phyloP scores from a whole-genome alignment of 1,284 basidiomycete species.

The Fomitopsis betulina region DNA sequence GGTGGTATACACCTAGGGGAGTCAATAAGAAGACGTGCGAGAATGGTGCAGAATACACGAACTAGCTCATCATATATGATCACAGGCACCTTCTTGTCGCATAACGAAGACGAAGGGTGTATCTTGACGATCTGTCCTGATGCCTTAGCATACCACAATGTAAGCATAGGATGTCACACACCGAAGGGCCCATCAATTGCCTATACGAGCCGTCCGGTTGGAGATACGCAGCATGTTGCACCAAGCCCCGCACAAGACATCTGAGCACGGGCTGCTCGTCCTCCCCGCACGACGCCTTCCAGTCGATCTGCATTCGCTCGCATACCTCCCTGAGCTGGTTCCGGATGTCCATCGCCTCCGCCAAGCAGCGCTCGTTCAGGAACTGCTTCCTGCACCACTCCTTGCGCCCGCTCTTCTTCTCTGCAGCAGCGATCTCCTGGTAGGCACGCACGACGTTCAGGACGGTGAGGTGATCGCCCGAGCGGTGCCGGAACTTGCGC shows the following conservation, averaged over 20 bases:
- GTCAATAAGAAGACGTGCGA: constrained; percentile 1
- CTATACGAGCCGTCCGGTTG: constrained; percentile 84
- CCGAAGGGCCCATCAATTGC: constrained; percentile 75
- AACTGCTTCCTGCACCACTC: constrained; percentile 85
- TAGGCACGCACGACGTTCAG: constrained; percentile 86
- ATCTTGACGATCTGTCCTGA: constrained; percentile 71
- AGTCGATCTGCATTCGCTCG: constrained; percentile 56
- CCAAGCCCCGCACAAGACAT: constrained; percentile 71
- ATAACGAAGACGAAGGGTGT: constrained; percentile 80
- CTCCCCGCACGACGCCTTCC: constrained; percentile 50
- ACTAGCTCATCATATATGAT: constrained; percentile 93
- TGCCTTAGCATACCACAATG: background rate
- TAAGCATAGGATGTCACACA: constrained; percentile 33
- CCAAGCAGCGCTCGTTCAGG: constrained; percentile 81
- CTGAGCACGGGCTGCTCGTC: constrained; percentile 59
- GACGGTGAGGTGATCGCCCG: constrained; percentile 89
- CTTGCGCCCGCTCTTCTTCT: constrained; percentile 44
- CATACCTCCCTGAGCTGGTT: constrained; percentile 76
- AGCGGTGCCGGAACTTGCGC: constrained; percentile 75
- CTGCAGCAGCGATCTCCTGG: constrained; percentile 46
- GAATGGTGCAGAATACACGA: constrained; percentile 25
- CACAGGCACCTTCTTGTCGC: constrained; percentile 75
- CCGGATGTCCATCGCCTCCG: constrained; percentile 81
- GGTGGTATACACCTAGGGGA: constrained; percentile 71
- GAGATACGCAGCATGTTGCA: constrained; percentile 79